These are phyloP conservation scores for Nemophila menziesii DNA, from an alignment of 257 asterid genomes.

Conservation along the genomic window DNA sequence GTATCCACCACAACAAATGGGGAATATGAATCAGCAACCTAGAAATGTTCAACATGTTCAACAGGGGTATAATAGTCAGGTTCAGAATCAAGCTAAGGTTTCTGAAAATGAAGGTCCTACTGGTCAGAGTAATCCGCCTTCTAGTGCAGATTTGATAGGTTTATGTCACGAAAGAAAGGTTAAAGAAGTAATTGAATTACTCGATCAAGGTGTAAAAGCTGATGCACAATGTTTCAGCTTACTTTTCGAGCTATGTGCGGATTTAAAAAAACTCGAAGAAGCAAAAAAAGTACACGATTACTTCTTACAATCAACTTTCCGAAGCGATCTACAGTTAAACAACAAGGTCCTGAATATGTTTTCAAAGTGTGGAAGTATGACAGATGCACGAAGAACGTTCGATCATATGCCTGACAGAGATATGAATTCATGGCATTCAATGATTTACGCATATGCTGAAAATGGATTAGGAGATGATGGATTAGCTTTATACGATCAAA, in stretches of 20 bases:
- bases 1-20: conserved; percentile 4
- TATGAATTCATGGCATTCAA: conserved; percentile 84
- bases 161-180: conserved; percentile 66
- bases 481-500: conserved; percentile 65
- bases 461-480: conserved; percentile 93
- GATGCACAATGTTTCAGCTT: conserved; percentile 50
- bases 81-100: conserved; percentile 28
- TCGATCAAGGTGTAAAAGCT: conserved; percentile 68
- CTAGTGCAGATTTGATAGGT: conserved; percentile 36
- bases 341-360: conserved; percentile 78
- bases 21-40: conserved; percentile 5
- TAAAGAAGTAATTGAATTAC: conserved; percentile 62
- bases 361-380: conserved; percentile 78
- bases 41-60: not conserved
- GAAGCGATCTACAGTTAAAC: conserved; percentile 52
- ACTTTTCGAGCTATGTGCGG: conserved; percentile 62
- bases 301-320: conserved; percentile 58
- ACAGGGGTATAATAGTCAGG: conserved; percentile 18
- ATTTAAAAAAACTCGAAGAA: conserved; percentile 65
- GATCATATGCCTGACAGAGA: conserved; percentile 87
- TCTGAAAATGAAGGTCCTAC: conserved; percentile 16
- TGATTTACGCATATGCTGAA: conserved; percentile 66
- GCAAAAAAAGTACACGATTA: conserved; percentile 87
- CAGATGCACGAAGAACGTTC: conserved; percentile 72
- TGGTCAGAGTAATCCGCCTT: conserved; percentile 16